Evolutionary conservation across 1,284 basidiomycete genomes (phyloP).

Genomic region (Puccinia hordei): DNA sequence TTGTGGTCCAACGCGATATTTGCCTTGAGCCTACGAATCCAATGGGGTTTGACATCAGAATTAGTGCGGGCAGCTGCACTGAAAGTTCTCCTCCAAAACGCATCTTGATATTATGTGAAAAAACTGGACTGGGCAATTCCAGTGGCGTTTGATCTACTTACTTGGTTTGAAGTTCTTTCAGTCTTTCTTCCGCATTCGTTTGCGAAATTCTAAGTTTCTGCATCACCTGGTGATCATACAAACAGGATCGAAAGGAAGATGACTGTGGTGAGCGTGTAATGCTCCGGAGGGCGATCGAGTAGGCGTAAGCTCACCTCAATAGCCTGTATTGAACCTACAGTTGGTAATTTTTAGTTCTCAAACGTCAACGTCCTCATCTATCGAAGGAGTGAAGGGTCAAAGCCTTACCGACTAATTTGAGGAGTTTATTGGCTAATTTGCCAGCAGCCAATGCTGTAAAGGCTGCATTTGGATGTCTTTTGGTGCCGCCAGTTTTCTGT

Average conservation of each 20-base stretch:
- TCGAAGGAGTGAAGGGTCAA: neutral
- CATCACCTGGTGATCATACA: neutral
- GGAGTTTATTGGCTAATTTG: conserved; percentile 6
- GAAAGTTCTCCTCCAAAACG: too few species aligned
- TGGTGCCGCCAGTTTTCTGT: neutral
- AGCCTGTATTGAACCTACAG: neutral
- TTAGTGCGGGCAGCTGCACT: too few species aligned
- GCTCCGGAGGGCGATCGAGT: neutral
- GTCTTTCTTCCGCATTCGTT: neutral
- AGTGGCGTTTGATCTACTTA: neutral
- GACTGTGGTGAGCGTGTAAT: neutral
- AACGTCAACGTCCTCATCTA: neutral
- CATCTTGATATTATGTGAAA: too few species aligned
- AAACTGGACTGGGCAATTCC: too few species aligned
- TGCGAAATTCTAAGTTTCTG: neutral
- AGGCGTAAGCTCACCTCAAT: neutral
- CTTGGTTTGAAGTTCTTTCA: neutral
- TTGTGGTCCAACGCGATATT: neutral
- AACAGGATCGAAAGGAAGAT: neutral
- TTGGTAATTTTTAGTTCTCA: neutral
- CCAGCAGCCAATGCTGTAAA: neutral
- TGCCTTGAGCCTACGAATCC: neutral
- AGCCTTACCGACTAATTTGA: conserved; percentile 7
- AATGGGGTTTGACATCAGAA: too few species aligned
- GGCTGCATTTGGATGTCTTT: neutral